Percentiles rank a stretch among this genome's conserved stretches.
Conservation (phyloP, 75 land plant species). For the Cryptomeria japonica region DNA sequence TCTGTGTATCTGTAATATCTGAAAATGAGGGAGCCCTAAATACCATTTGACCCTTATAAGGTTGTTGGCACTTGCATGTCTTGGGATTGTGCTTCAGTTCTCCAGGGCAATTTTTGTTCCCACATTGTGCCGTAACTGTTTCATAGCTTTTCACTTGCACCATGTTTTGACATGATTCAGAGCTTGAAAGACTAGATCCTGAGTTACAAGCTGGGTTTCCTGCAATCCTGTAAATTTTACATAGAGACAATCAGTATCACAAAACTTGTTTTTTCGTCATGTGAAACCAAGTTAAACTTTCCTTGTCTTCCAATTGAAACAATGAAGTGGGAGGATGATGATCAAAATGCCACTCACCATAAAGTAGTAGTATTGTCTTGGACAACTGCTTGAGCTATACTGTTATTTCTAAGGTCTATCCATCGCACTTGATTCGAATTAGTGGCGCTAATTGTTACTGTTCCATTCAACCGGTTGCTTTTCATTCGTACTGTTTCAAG, state of each 20-base stretch:
- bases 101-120: slow-evolving; percentile 27
- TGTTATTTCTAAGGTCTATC: slow-evolving; percentile 20
- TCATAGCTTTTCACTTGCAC: not conserved
- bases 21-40: slow-evolving; percentile 58
- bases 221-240: not conserved
- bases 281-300: not conserved
- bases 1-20: slow-evolving; percentile 28
- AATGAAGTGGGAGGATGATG: not conserved
- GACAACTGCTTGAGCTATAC: slow-evolving; percentile 22
- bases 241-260: too few relatives aligned
- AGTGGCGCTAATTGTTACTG: slow-evolving; percentile 31
- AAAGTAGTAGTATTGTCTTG: slow-evolving; percentile 26
- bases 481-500: slow-evolving; percentile 35
- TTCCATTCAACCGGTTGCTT: slow-evolving; percentile 49
- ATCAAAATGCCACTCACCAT: slow-evolving; percentile 29
- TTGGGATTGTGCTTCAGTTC: slow-evolving; percentile 48
- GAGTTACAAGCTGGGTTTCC: not conserved
- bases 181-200: not conserved
- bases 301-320: not conserved
- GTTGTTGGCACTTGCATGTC: slow-evolving; percentile 63
- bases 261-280: not conserved
- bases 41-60: slow-evolving; percentile 47
- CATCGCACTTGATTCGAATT: slow-evolving; percentile 26
- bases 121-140: slow-evolving; percentile 55
- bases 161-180: not conserved